These are phyloP conservation scores for Cenchrus fungigraminus DNA, from an alignment of 176 grass and related monocot species.

Conservation along the genomic window DNA sequence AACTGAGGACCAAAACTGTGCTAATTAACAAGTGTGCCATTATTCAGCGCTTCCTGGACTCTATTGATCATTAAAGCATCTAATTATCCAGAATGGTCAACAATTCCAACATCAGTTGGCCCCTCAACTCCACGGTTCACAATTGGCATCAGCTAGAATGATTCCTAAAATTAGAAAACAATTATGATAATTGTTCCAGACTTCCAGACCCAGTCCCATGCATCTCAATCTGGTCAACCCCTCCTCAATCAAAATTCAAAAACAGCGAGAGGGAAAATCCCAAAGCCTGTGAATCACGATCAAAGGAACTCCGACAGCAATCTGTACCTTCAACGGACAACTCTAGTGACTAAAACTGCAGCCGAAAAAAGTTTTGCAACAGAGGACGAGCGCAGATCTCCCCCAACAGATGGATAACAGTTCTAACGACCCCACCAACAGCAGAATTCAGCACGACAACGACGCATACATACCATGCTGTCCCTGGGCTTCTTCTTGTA, in stretches of 20 bases:
- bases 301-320: background rate
- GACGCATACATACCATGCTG: constrained; percentile 53
- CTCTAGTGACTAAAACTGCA: background rate
- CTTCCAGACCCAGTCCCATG: background rate
- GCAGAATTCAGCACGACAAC: background rate
- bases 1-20: background rate
- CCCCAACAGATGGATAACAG: background rate
- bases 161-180: constrained; percentile 14
- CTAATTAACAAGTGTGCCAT: background rate
- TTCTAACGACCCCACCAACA: background rate
- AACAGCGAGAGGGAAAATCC: background rate
- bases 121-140: constrained; percentile 16
- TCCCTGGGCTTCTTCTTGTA: constrained; percentile 89
- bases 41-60: background rate
- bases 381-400: background rate
- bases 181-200: background rate
- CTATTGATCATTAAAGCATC: background rate
- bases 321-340: background rate
- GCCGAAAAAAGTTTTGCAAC: background rate
- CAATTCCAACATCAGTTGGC: background rate
- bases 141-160: background rate
- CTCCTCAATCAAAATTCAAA: constrained; percentile 14
- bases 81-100: constrained; percentile 3
- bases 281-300: background rate
- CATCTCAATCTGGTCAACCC: constrained; percentile 29